Evolutionary conservation across 345 rosid species (phyloP).

Genomic region (Clarkia xantiana): DNA sequence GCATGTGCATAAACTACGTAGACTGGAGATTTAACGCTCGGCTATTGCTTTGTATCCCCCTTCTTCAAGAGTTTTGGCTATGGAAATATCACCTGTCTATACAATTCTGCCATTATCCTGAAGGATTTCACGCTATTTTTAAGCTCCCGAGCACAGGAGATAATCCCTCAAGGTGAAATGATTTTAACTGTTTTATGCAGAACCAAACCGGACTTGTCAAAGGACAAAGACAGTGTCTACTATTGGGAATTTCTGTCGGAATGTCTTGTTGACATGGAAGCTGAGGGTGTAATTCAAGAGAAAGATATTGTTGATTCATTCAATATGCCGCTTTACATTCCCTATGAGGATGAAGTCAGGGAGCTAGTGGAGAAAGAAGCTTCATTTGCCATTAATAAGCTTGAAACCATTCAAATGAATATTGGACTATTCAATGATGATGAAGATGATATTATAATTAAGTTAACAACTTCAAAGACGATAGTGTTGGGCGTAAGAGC

Average conservation of each 20-base stretch:
- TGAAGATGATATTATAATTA: too few relatives aligned
- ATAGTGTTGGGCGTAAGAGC: not conserved
- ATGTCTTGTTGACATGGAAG: conserved; percentile 2
- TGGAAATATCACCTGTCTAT: conserved; percentile 62
- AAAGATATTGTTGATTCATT: not conserved
- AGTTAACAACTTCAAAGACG: too few relatives aligned
- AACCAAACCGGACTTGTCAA: not conserved
- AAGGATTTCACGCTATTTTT: conserved; percentile 4
- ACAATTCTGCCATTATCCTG: conserved; percentile 52
- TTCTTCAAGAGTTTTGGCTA: conserved; percentile 63
- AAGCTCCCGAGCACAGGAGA: conserved; percentile 1
- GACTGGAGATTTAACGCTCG: conserved; percentile 19
- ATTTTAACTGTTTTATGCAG: not conserved
- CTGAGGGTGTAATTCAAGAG: not conserved
- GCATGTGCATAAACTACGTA: too few relatives aligned
- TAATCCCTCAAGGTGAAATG: too few relatives aligned
- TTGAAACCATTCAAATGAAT: not conserved
- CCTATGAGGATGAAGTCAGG: not conserved
- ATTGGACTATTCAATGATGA: conserved; percentile 3
- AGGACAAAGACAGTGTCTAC: not conserved
- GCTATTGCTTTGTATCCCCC: conserved; percentile 73
- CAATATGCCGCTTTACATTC: conserved; percentile 7
- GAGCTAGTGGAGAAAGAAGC: too few relatives aligned
- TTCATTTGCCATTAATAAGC: too few relatives aligned
- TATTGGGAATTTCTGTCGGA: not conserved